These are phyloP conservation scores for Phytophthora pseudosyringae DNA, from an alignment of 352 stramenopile species.

Conservation along the genomic window DNA sequence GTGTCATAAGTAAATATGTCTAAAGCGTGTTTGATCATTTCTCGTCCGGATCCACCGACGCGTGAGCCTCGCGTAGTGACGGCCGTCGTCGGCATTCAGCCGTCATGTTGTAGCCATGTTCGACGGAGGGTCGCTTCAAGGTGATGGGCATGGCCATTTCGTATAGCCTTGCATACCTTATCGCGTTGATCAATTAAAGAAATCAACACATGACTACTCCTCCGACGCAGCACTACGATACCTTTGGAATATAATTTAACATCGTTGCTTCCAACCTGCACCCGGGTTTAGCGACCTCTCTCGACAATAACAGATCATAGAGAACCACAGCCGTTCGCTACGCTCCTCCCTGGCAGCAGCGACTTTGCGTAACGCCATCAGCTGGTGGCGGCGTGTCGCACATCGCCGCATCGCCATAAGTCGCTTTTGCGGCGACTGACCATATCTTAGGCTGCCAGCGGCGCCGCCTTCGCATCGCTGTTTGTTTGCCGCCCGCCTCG, in stretches of 20 bases:
- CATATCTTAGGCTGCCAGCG: not conserved
- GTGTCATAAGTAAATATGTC: conserved; percentile 38
- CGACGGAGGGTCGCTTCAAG: not conserved
- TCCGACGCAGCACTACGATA: not conserved
- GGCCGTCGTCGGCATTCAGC: not conserved
- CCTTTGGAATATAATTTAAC: not conserved
- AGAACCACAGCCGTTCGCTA: not conserved
- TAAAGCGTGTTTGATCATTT: conserved; percentile 25
- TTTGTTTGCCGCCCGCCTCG: not conserved
- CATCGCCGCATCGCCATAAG: conserved; percentile 26
- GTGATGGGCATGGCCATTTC: not conserved
- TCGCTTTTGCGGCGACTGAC: conserved; percentile 15
- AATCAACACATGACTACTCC: too few species aligned
- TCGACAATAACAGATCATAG: not conserved
- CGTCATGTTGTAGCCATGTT: not conserved
- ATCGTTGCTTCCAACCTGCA: conserved; percentile 2
- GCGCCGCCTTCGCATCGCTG: not conserved
- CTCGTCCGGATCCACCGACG: not conserved
- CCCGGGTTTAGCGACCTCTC: conserved; percentile 8
- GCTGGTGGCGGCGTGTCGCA: conserved; percentile 17
- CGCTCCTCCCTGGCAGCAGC: conserved; percentile 7
- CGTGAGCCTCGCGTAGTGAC: not conserved
- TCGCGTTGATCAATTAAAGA: not conserved
- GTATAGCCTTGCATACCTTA: not conserved
- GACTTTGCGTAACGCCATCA: conserved; percentile 16